Evolutionary conservation across 1,284 basidiomycete species (phyloP).

Genomic region (Coniophora puteana): DNA sequence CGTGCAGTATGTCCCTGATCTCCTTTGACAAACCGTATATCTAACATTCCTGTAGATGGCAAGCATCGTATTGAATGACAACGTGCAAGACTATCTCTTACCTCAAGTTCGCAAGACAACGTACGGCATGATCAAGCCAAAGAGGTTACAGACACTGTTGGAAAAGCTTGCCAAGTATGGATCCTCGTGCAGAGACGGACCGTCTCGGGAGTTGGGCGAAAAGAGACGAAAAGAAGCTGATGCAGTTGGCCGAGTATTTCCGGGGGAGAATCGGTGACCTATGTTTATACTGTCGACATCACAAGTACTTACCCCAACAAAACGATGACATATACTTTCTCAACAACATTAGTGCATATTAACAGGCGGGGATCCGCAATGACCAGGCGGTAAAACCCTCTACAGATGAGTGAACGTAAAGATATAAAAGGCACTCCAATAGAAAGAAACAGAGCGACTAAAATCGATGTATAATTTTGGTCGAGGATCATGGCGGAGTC

Average conservation of each 20-base stretch:
- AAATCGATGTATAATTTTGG: slow-evolving; percentile 40
- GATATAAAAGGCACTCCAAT: no score
- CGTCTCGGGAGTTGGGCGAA: slow-evolving; percentile 61
- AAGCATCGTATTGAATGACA: slow-evolving; percentile 70
- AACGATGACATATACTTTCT: not conserved
- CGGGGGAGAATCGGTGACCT: slow-evolving; percentile 52
- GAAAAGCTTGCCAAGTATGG: slow-evolving; percentile 78
- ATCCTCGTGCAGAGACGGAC: slow-evolving; percentile 53
- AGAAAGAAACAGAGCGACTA: no score
- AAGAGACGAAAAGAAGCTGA: slow-evolving; percentile 79
- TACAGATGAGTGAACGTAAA: slow-evolving; percentile 20
- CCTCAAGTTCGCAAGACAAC: slow-evolving; percentile 69
- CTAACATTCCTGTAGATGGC: slow-evolving; percentile 54
- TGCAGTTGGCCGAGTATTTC: slow-evolving; percentile 58
- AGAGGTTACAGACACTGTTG: slow-evolving; percentile 71
- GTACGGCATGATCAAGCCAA: slow-evolving; percentile 71
- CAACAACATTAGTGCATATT: slow-evolving; percentile 1
- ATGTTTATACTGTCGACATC: slow-evolving; percentile 5
- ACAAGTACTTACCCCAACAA: not conserved
- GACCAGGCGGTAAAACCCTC: not conserved
- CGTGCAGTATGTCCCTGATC: slow-evolving; percentile 56
- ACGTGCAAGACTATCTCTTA: slow-evolving; percentile 78
- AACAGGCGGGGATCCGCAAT: slow-evolving; percentile 7
- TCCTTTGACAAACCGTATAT: slow-evolving; percentile 5
- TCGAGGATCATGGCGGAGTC: no score